These are phyloP conservation scores for Biscogniauxia mediterranea DNA, from an alignment of 2,329 filamentous ascomycete species.

Conservation along the genomic window DNA sequence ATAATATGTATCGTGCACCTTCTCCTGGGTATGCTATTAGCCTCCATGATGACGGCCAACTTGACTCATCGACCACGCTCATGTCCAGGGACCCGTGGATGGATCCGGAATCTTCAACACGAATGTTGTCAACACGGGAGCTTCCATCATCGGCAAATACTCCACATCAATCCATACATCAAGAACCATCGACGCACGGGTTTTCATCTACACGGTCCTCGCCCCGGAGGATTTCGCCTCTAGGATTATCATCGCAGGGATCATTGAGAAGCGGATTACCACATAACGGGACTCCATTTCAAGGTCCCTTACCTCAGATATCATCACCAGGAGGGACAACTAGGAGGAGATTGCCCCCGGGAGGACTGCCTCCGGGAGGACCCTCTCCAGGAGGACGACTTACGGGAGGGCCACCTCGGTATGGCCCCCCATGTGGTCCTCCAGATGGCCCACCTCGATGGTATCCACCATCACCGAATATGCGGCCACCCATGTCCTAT, in stretches of 20 bases:
- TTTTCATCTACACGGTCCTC: neutral
- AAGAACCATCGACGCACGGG: neutral
- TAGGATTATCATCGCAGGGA: neutral
- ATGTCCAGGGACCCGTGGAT: neutral
- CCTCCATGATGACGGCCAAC: neutral
- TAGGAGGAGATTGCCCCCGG: neutral
- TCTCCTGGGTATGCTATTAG: neutral
- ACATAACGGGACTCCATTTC: neutral
- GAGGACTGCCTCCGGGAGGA: neutral
- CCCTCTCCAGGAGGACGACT: neutral
- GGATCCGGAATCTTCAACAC: neutral
- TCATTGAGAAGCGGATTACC: neutral
- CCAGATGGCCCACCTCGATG: neutral
- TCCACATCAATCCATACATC: neutral
- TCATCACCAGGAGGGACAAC: neutral
- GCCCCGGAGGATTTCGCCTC: neutral
- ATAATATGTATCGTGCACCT: neutral
- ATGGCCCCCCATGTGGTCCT: too few species aligned
- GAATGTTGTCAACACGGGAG: neutral
- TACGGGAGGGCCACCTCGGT: neutral
- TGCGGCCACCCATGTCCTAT: neutral
- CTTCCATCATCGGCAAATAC: neutral
- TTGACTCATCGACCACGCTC: neutral
- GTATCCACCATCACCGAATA: neutral
- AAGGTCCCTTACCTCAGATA: neutral